Evolutionary conservation across 169 alveolate genomes (phyloP), one percentile per base, ranked within the genome.

Genomic region (Plasmodium vivax): DNA sequence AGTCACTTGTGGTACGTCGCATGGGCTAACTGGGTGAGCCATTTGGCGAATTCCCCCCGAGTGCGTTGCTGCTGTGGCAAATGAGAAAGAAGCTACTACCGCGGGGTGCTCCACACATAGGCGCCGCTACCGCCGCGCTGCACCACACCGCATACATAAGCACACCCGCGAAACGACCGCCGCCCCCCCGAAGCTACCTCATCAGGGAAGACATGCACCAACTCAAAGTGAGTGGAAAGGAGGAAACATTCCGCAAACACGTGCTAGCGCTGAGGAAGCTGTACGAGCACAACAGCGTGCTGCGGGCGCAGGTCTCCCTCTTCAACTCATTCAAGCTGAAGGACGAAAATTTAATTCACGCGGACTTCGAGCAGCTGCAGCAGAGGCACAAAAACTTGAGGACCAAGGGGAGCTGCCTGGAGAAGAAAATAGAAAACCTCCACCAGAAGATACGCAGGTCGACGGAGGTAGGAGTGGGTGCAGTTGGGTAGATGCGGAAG

Each of bases 291-390:
- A 88, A 88, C 36, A 88, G 94, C 5, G 72, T 88, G 30, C 62
- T 88, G 7, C 82, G 94, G 38, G 82, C 94, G 8, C 94, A 80
- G n/a, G 82, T 88, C 30, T 36, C 71, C 7, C 43, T 88, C n/a
- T 88, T 79, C 23, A 88, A 88, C 38, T 38, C 80, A 58, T 88
- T 88, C 34, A 88, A 88, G 47, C n/a, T 79, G 73, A 88, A 88
- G 51, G 68, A 88, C 72, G 94, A 88, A 45, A 88, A 88, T 32
- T 34, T 88, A 30, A 88, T 88, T n/a, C 94, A 88, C 30, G 94
- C 87, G 14, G 83, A 88, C 36, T 88, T 88, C 82, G 94, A 88
- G 23, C 94, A 88, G 34, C 36, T 88, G 34, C 90, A 88, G 19
- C n/a, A 58, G 19, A 88, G 82, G 34, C 79, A 88, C 51, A 77